Base-by-base conservation (phyloP, 2,329 filamentous ascomycete genomes). In the Clarireedia hainanense region DNA sequence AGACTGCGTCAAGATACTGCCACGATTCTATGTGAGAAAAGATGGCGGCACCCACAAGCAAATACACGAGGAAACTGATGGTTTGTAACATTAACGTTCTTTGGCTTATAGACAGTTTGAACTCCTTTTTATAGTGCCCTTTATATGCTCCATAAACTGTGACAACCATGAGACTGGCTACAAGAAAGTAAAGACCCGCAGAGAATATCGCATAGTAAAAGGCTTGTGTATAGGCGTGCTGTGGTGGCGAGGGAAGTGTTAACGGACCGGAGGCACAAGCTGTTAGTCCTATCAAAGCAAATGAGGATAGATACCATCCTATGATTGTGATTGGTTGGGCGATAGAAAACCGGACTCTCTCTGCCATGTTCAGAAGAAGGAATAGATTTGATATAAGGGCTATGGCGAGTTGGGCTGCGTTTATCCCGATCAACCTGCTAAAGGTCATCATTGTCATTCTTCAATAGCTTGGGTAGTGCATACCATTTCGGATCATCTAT, bases 61-160 rank as follows among this genome's bases (percentile, higher is more conserved):
- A 74, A 75, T 94, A 96, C 48, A 89, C 72, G 51, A 95, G 84
- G 67, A 95, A 89, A 55, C 88, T 75, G 71, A 95, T 95, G 1
- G 90, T 95, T 71, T 96, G 91, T 27, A 96, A 73, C 76, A 96
- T 96, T 23, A 96, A 74, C 0, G 89, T 96, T 9, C 91, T 81
- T 70, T 96, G 91, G 58, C 86, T 86, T 52, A 85, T 81, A 0
- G 87, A 91, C 24, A 96, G 76, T 62, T 80, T 75, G 63, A 96
- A 96, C 65, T 90, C 85, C 63, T 89, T 86, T 6, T 79, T 79
- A 64, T 95, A 96, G 62, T 89, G 86, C 1, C 76, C 75, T 37
- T 67, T 65, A 15, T 82, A 80, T 47, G 91, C 91, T 7, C 90
- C 90, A 55, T 85, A 78, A 73, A 92, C 89, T 23, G 92, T 96